Evolutionary conservation across 2,329 filamentous ascomycete genomes (phyloP), one percentile per base, ranked within the genome.

Genomic region (Calycina herbarum): DNA sequence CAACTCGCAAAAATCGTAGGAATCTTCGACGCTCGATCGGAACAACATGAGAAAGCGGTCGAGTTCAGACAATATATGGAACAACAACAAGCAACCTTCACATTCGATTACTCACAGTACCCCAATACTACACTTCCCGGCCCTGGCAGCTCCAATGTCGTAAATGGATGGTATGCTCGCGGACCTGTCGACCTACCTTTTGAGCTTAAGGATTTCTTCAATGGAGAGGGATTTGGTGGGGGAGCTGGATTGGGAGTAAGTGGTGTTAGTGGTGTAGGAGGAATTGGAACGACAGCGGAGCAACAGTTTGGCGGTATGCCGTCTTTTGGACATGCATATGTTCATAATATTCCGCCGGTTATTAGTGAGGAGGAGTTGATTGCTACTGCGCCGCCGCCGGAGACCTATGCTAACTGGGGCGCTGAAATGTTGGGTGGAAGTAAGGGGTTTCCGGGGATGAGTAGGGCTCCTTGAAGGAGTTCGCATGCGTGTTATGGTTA

Each of bases 1-100:
- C 73, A 75, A 64, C 68, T 75, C 4, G 72, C 73, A 5, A 73
- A 75, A 63, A 75, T 75, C 35, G 73, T 74, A 3, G 72, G 71
- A 0, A 73, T 75, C 51, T 70, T 75, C 56, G 73, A 75, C 51
- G 64, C 66, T 1, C 54, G 61, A 35, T 64, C 66, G 13, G 64
- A 67, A 17, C 51, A 65, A 40, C 63, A 64, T 7, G 66, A 68
- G 35, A 70, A 65, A 33, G 40, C 63, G 0, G 68, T 69, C n/a
- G 66, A 71, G 8, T 71, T 66, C 40, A 20, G 68, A 8, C 66
- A 65, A 40, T 72, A 69, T 62, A 70, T 72, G 63, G 66, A 69
- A 29, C 67, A 70, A 24, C 70, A 71, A 57, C 68, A 71, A 64
- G 64, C 65, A 11, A 64, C 64, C 20, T 70, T 69, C 20, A 63